Evolutionary conservation across 2,329 filamentous ascomycete species (phyloP), one percentile per base, ranked within the genome.

Genomic region (Epichloe baconii): DNA sequence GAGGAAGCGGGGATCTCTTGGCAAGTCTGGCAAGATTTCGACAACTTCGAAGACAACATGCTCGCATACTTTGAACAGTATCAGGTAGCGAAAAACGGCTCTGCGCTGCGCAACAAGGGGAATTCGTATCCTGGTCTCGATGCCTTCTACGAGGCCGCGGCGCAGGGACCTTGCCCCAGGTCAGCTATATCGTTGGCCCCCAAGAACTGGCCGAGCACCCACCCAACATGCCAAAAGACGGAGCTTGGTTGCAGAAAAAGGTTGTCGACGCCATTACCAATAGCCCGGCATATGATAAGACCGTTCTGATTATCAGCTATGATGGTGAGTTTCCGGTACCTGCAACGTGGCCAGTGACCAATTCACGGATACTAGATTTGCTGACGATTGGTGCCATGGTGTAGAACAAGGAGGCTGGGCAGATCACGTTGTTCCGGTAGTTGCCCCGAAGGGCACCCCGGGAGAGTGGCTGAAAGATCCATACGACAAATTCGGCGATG

Each of bases 21-120:
- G 75, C 71, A 74, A 51, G 65, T 74, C 4, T 76, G 67, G 59
- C 73, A 76, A 57, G 66, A 72, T 49, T 65, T 63, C 17, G 66
- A 76, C 57, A 75, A 75, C 60, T 75, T 74, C 48, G 73, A 75
- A 50, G 75, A 77, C 59, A 77, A 75, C 58, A 73, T 74, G 15
- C 63, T 76, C 11, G 73, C 73, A 37, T 76, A 74, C 31, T 57
- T 57, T 50, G 46, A 53, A 42, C 56, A 57, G 43, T 57, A 56
- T 38, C 56, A 57, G 48, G 23, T 35, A 3, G 56, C 56, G 2
- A 44, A 44, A 5, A 55, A 54, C 15, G 56, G 50, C n/a, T 54
- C 54, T 0, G 45, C 54, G 1, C 46, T 57, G 17, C 54, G 53
- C 3, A 17, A 44, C 7, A 55, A 52, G 11, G 56, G 56, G 42